Evolutionary conservation across 176 grass and related monocot species (phyloP), one percentile per base, ranked within the genome.

Genomic region (Metroxylon sagu): DNA sequence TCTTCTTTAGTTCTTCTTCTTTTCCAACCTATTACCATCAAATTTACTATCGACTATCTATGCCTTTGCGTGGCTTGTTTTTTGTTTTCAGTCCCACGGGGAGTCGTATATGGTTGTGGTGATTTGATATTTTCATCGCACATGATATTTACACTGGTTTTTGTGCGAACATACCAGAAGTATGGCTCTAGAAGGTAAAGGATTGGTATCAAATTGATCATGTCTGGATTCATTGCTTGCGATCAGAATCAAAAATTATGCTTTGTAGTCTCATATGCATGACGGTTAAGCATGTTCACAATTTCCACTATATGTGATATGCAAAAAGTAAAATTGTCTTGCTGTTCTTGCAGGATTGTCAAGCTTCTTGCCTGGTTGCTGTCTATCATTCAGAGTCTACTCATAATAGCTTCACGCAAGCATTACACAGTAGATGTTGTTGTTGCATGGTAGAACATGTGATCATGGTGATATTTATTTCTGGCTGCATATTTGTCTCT

Each of bases 121-220:
- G 93, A 98, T 67, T 72, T 98, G 56, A 98, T 98, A 71, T 98
- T 98, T 91, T 98, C 93, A 25, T 98, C 93, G 54, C 93, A 92
- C 70, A 89, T 98, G 93, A 98, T 98, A 60, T 98, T 98, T 74
- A 89, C 84, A 50, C 76, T 98, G 30, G 93, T 98, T 64, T 98
- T 98, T 18, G 87, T 98, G 50, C 74, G 66, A 60, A 85, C 93
- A 62, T 98, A 98, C 70, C 59, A 92, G 54, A 98, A 98, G 68
- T 98, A 92, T 80, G 93, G 88, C 23, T 83, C 84, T 57, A 98
- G 83, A 64, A 89, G 93, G 93, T 98, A 79, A 12, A 43, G 35
- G 8, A 10, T 43, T 43, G 35, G 35, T 43, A 14, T 43, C 35
- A 43, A 43, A 43, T 10, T 14, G 12, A 43, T 43, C 35, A 43